These are phyloP conservation scores for Kwoniella sp. DNA, from an alignment of 768 basidiomycete species.

Conservation along the genomic window DNA sequence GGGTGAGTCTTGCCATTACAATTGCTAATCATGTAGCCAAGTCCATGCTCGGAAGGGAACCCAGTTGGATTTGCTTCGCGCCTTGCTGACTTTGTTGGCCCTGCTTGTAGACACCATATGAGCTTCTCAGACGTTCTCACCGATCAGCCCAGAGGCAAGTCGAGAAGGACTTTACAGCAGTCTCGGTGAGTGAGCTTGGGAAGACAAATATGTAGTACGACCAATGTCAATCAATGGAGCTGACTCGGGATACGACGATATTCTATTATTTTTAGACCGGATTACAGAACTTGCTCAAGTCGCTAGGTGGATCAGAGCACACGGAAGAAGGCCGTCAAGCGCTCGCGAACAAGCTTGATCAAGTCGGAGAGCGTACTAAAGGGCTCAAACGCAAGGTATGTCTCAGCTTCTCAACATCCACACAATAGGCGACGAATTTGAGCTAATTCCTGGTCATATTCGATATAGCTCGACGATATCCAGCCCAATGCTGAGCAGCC, in stretches of 20 bases:
- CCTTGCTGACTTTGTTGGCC: no score
- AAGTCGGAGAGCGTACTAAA: constrained; percentile 53
- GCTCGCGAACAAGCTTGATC: constrained; percentile 35
- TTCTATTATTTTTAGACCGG: constrained; percentile 13
- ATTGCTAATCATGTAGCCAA: no score
- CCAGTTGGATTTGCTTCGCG: no score
- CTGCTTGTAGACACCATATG: constrained; percentile 49
- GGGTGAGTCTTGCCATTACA: constrained; percentile 27
- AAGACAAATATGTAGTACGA: not conserved
- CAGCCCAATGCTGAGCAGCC: constrained; percentile 33
- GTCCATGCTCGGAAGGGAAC: no score
- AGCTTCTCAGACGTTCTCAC: constrained; percentile 51
- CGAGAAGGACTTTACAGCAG: constrained; percentile 54
- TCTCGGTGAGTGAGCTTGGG: constrained; percentile 36
- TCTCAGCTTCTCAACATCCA: constrained; percentile 13
- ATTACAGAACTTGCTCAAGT: constrained; percentile 26
- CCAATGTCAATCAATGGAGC: not conserved
- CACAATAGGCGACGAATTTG: no score
- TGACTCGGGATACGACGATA: not conserved
- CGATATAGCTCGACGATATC: constrained; percentile 45
- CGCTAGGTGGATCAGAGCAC: constrained; percentile 15
- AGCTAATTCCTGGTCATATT: no score
- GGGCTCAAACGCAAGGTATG: constrained; percentile 84
- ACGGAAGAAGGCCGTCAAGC: constrained; percentile 23
- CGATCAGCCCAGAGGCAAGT: constrained; percentile 54